These are phyloP conservation scores for Diaporthe vexans DNA, from an alignment of 2,329 filamentous ascomycete genomes.

Conservation along the genomic window DNA sequence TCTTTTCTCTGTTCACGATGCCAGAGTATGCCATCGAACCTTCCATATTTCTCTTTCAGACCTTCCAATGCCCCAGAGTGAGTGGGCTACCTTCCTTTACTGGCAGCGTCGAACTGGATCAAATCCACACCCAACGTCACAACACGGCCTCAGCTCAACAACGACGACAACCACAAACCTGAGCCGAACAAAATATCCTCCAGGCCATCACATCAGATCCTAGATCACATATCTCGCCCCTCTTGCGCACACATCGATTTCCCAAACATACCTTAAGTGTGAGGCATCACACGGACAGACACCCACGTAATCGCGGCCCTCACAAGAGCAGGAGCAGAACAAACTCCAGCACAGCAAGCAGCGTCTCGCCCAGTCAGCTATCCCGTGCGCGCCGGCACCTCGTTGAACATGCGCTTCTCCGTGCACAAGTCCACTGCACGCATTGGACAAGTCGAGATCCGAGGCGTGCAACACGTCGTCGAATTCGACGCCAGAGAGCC, in stretches of 20 bases:
- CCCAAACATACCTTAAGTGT: not conserved
- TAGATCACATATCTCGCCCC: not conserved
- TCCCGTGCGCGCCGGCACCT: not conserved
- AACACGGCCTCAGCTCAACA: slow-evolving; percentile 1
- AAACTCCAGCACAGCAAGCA: not conserved
- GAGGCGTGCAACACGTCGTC: slow-evolving; percentile 38
- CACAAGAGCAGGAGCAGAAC: not conserved
- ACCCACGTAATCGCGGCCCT: not conserved
- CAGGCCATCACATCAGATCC: not conserved
- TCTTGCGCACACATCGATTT: not conserved
- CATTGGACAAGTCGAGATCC: slow-evolving; percentile 38
- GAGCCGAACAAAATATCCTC: not conserved
- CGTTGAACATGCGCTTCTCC: slow-evolving; percentile 36
- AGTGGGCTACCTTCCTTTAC: not conserved
- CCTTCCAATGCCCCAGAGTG: not conserved
- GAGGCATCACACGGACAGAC: not conserved
- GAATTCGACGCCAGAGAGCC: slow-evolving; percentile 38
- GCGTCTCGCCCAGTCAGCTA: not conserved
- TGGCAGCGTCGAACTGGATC: not conserved
- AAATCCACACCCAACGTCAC: not conserved
- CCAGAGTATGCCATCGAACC: slow-evolving; percentile 13
- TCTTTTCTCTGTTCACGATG: not conserved
- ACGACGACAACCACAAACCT: not conserved
- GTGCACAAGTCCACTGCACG: slow-evolving; percentile 11
- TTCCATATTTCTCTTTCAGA: slow-evolving; percentile 5